phyloP scores from a whole-genome alignment of 495 filamentous ascomycete species.

The Hypoxylon perforatum region DNA sequence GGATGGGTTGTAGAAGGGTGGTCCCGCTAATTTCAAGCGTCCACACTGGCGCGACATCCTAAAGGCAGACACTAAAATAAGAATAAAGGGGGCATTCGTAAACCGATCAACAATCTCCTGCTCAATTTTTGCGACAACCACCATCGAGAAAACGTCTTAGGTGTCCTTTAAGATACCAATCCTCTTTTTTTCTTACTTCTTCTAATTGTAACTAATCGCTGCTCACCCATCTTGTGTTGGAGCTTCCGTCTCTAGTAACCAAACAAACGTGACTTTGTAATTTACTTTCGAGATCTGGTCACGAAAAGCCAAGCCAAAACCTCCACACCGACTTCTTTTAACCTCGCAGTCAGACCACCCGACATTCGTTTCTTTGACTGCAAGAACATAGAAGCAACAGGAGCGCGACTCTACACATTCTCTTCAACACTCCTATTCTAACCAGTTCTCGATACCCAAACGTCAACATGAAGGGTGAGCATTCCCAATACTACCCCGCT shows the following conservation, averaged over 20 bases:
- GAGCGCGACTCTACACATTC: background rate
- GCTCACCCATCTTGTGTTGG: background rate
- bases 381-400: constrained; percentile 6
- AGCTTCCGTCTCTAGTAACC: background rate
- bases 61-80: constrained; percentile 23
- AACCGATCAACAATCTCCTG: constrained; percentile 30
- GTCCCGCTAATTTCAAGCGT: constrained; percentile 34
- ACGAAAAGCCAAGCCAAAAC: constrained; percentile 2
- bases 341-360: constrained; percentile 10
- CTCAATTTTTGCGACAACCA: constrained; percentile 23
- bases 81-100: constrained; percentile 38
- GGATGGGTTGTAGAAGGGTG: constrained; percentile 8
- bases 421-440: constrained; percentile 5
- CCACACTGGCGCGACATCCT: constrained; percentile 30
- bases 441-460: constrained; percentile 4
- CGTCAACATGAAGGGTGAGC: constrained; percentile 58
- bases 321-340: constrained; percentile 27
- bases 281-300: constrained; percentile 13
- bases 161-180: constrained; percentile 21
- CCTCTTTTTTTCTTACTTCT: too few relatives aligned
- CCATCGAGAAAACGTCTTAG: constrained; percentile 5
- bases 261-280: constrained; percentile 2
- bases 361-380: constrained; percentile 29
- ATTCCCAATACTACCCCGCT: background rate
- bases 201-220: too few relatives aligned